Evolutionary conservation across 2,329 filamentous ascomycete genomes (phyloP), one percentile per base, ranked within the genome.

Genomic region (Ceratocystis huliohia): DNA sequence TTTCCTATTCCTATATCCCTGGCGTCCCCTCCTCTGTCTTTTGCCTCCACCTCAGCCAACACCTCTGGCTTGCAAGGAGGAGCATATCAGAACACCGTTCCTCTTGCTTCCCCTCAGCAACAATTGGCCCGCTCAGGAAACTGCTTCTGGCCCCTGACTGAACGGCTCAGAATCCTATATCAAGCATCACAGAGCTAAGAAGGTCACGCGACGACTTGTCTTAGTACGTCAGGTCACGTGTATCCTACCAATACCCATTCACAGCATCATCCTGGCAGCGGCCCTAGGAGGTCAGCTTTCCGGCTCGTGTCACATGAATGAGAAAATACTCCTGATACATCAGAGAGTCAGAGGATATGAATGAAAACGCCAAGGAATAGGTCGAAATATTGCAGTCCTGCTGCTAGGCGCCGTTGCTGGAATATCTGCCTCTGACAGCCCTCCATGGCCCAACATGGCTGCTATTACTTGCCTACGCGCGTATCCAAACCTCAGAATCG

Each of bases 271-370:
- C 33, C 33, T 37, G 33, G 7, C 33, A 37, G 33, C 33, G 33
- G 33, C 33, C 33, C 33, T 37, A 37, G 48, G 20, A 25, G 48
- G 48, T 25, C 25, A 53, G 53, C 17, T 22, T 57, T 33, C 15
- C 17, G 53, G 53, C 53, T 57, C 53, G 53, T 57, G 53, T 57
- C 22, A 57, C 53, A 10, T 57, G 53, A 57, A 57, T 57, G 22
- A 8, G 15, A 33, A 57, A 57, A 33, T 1, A 20, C 53, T 57
- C 53, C 3, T 33, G 10, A 4, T 30, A 10, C 22, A 17, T 13
- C 6, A 57, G 28, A 57, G 28, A 25, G 15, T 50, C n/a, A 20
- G 10, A 30, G 22, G 44, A 44, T 13, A 61, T 10, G 20, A 62
- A 45, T 8, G 1, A 28, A 13, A 15, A 15, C 8, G 15, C 33